phyloP scores from a whole-genome alignment of 108 stramenopile species.

The Pseudonitzschia pungens region DNA sequence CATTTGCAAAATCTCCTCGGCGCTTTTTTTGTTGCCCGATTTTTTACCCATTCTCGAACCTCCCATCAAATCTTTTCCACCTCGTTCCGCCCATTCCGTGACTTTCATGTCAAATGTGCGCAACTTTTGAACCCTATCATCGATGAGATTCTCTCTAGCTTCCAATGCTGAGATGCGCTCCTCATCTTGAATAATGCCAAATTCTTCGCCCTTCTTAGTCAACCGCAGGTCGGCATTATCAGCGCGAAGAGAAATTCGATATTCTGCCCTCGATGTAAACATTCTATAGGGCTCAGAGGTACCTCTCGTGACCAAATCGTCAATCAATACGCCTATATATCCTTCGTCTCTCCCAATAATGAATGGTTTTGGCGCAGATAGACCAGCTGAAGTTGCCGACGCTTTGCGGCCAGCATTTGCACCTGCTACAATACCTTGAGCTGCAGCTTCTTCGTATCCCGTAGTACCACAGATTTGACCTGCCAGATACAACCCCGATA shows the following conservation, averaged over 20 bases:
- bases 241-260: conserved; percentile 85
- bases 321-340: conserved; percentile 96
- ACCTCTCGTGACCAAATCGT: conserved; percentile 96
- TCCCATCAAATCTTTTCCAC: conserved; percentile 76
- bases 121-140: conserved; percentile 59
- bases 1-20: conserved; percentile 86
- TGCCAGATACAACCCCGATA: conserved; percentile 90
- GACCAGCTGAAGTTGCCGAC: conserved; percentile 48
- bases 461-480: conserved; percentile 99
- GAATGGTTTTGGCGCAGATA: conserved; percentile 66
- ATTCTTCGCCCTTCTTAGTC: conserved; percentile 88
- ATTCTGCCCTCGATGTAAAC: conserved; percentile 97
- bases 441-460: conserved; percentile 98
- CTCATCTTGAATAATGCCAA: conserved; percentile 83
- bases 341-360: conserved; percentile 93
- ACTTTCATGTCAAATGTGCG: conserved; percentile 72
- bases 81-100: conserved; percentile 76
- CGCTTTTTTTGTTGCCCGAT: conserved; percentile 80
- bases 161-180: conserved; percentile 81
- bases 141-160: conserved; percentile 72
- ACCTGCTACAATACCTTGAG: conserved; percentile 95
- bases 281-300: conserved; percentile 96
- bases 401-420: conserved; percentile 87
- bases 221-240: conserved; percentile 97
- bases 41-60: conserved; percentile 60